These are phyloP conservation scores for Colletotrichum musae DNA, from an alignment of 2,329 filamentous ascomycete species.

Conservation along the genomic window DNA sequence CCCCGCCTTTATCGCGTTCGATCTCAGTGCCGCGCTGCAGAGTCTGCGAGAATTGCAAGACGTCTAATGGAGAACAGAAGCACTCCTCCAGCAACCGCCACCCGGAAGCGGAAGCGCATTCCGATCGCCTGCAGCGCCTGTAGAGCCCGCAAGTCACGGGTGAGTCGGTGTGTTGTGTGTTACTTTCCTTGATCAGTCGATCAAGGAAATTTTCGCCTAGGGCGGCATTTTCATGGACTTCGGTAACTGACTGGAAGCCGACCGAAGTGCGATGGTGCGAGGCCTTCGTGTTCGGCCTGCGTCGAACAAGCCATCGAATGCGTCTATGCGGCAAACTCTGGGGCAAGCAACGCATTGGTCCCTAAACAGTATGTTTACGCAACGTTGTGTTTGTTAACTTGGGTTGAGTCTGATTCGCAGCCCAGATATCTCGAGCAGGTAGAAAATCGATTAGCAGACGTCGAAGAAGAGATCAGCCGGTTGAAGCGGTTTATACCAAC, in stretches of 20 bases:
- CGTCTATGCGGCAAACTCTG: conserved; percentile 42
- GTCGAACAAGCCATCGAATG: conserved; percentile 41
- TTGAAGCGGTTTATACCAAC: conserved; percentile 35
- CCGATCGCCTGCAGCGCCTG: conserved; percentile 45
- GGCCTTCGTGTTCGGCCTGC: conserved; percentile 44
- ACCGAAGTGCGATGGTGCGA: conserved; percentile 43
- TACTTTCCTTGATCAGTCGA: neutral
- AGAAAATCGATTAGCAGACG: conserved; percentile 40
- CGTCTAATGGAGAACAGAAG: conserved; percentile 27
- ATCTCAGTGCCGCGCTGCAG: neutral
- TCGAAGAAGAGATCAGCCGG: conserved; percentile 41
- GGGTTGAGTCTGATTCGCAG: neutral
- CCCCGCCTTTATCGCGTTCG: conserved; percentile 22
- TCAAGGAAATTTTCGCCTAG: neutral
- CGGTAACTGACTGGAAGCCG: neutral
- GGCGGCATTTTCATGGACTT: neutral
- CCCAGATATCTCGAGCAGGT: conserved; percentile 42
- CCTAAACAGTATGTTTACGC: conserved; percentile 31
- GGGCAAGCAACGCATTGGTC: conserved; percentile 29
- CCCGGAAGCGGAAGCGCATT: conserved; percentile 42
- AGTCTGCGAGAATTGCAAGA: neutral
- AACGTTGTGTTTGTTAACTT: neutral
- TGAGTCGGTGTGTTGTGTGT: conserved; percentile 6
- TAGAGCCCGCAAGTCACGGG: conserved; percentile 45
- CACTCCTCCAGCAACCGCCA: conserved; percentile 18